A percentile compares a stretch with the other conserved stretches of the same genome.
Conservation (phyloP, 2,329 filamentous ascomycete genomes). For the Bipolaris oryzae region DNA sequence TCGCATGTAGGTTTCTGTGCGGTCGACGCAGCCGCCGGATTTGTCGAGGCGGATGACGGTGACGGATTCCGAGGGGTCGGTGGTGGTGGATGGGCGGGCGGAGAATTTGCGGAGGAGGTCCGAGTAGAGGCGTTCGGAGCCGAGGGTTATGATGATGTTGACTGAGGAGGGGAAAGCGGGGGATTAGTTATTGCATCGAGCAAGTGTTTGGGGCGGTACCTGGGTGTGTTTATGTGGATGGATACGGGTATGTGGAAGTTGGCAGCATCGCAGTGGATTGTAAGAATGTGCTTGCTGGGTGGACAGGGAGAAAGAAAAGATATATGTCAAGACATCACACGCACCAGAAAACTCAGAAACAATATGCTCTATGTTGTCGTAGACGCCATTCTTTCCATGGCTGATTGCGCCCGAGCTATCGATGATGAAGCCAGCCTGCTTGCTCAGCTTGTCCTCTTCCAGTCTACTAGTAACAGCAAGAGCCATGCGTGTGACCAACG, state of each 20-base stretch:
- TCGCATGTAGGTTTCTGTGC: constrained; percentile 76
- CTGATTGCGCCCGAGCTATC: constrained; percentile 78
- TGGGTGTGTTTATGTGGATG: background rate
- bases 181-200: constrained; percentile 25
- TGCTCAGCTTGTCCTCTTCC: constrained; percentile 74
- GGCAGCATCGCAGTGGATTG: too few species aligned
- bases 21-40: constrained; percentile 81
- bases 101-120: constrained; percentile 75
- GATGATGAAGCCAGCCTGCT: constrained; percentile 79
- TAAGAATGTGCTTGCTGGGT: background rate
- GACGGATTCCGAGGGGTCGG: constrained; percentile 68
- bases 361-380: constrained; percentile 83
- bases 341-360: constrained; percentile 69
- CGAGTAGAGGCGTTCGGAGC: constrained; percentile 75
- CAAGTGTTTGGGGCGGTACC: constrained; percentile 2
- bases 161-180: constrained; percentile 53
- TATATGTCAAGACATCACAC: constrained; percentile 37
- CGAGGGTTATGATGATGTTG: constrained; percentile 81
- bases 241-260: background rate
- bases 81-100: constrained; percentile 42
- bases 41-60: constrained; percentile 79
- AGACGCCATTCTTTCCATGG: constrained; percentile 65
- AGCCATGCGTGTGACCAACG: constrained; percentile 76
- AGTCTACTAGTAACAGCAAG: constrained; percentile 78
- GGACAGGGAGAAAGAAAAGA: background rate